phyloP scores from a whole-genome alignment of 345 rosid genomes.

The Salix brachista region DNA sequence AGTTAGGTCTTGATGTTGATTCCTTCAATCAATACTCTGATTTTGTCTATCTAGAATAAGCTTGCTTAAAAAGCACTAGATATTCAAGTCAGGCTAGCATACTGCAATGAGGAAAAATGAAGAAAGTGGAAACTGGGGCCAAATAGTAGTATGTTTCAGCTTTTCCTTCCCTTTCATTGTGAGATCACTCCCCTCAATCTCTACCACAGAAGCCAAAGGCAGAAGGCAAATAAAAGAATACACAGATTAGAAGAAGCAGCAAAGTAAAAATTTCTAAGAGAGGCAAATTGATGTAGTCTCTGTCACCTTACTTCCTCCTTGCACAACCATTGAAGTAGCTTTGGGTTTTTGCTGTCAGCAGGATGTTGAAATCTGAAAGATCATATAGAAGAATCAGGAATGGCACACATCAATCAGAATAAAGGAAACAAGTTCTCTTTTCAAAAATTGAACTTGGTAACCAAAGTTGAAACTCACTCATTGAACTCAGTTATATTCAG shows the following conservation, averaged over 20 bases:
- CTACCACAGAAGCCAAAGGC: not conserved
- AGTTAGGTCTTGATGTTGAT: no score
- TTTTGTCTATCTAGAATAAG: not conserved
- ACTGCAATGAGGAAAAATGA: not conserved
- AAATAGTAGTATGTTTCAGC: not conserved
- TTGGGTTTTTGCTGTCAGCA: slow-evolving; percentile 82
- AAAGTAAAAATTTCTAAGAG: not conserved
- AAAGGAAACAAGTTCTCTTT: not conserved
- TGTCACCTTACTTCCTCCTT: slow-evolving; percentile 91
- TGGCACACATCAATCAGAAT: not conserved
- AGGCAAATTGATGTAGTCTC: slow-evolving; percentile 2
- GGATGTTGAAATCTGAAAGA: slow-evolving; percentile 85
- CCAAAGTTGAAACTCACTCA: slow-evolving; percentile 54
- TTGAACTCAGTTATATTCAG: slow-evolving; percentile 87
- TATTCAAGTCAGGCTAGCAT: not conserved
- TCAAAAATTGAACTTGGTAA: not conserved
- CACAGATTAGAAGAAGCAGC: not conserved
- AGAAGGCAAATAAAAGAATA: not conserved
- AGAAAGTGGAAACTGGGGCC: not conserved
- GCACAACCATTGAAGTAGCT: slow-evolving; percentile 77
- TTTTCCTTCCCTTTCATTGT: not conserved
- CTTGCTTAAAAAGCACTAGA: not conserved
- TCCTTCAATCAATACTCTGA: no score
- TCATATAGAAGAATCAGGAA: slow-evolving; percentile 11
- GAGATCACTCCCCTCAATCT: not conserved